These are phyloP conservation scores for Aspergillus sparsus DNA, from an alignment of 495 filamentous ascomycete species.

Conservation along the genomic window DNA sequence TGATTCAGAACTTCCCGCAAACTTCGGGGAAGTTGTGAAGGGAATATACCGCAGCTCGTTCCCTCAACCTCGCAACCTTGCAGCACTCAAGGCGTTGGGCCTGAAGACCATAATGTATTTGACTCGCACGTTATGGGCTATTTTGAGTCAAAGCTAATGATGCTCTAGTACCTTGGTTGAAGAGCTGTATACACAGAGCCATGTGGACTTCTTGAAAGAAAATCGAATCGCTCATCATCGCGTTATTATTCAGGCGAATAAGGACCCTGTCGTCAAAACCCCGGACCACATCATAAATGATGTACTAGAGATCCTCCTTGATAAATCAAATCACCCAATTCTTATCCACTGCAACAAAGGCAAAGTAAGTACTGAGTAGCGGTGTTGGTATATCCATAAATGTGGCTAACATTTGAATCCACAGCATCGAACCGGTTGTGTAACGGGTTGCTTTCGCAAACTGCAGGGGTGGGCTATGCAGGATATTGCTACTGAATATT, in stretches of 20 bases:
- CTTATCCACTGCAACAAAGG: constrained; percentile 90
- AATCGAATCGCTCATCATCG: constrained; percentile 66
- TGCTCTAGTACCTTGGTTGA: constrained; percentile 69
- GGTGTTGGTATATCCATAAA: background rate
- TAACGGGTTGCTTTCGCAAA: constrained; percentile 71
- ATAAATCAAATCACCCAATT: constrained; percentile 69
- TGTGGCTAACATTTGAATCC: background rate
- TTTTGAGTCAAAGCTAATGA: background rate
- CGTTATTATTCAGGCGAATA: constrained; percentile 75
- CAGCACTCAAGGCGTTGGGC: constrained; percentile 60
- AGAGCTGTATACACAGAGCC: constrained; percentile 59
- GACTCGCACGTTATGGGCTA: background rate
- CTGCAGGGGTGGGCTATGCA: constrained; percentile 58
- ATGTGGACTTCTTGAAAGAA: constrained; percentile 59
- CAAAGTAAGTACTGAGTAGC: constrained; percentile 53
- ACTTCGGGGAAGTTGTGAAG: constrained; percentile 65
- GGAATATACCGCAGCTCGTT: constrained; percentile 79
- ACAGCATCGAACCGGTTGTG: constrained; percentile 84
- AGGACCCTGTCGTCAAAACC: constrained; percentile 55
- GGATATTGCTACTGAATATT: constrained; percentile 66
- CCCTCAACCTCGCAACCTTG: constrained; percentile 63
- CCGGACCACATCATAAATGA: constrained; percentile 61
- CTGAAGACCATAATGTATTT: constrained; percentile 76
- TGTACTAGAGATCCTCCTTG: constrained; percentile 64
- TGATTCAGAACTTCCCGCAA: constrained; percentile 50